A percentile compares a stretch with the other conserved stretches of the same genome.
Evolutionary conservation across 768 basidiomycete species (phyloP).

Genomic region (Rhizopogon vesiculosus): DNA sequence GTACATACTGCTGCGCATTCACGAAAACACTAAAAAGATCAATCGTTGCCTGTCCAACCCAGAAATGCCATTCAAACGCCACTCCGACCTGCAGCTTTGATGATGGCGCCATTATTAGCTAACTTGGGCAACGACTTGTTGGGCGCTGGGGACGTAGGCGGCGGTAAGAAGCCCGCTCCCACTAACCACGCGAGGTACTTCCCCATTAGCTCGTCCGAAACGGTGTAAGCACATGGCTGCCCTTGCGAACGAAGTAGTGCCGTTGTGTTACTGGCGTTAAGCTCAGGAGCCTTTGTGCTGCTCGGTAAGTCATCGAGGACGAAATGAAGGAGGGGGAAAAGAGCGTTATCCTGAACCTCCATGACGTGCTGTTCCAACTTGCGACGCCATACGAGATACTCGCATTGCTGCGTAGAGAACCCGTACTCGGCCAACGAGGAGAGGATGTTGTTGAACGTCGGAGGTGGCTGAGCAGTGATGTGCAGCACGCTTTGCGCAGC

Average conservation of each 20-base stretch:
- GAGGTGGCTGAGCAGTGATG: constrained; percentile 79
- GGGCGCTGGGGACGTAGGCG: constrained; percentile 36
- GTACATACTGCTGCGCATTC: neutral
- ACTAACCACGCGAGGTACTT: constrained; percentile 92
- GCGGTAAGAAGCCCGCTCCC: constrained; percentile 73
- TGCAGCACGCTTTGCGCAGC: constrained; percentile 64
- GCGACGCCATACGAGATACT: constrained; percentile 90
- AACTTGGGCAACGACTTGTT: constrained; percentile 48
- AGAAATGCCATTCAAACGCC: constrained; percentile 35
- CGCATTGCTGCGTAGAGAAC: constrained; percentile 70
- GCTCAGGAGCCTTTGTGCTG: constrained; percentile 87
- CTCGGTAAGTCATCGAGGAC: constrained; percentile 97
- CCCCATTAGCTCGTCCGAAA: constrained; percentile 75
- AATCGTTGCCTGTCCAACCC: neutral
- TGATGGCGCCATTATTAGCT: constrained; percentile 25
- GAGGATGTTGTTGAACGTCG: constrained; percentile 87
- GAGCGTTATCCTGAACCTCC: constrained; percentile 91
- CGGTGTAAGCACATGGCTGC: constrained; percentile 44
- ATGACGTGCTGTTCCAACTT: constrained; percentile 94
- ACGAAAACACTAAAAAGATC: neutral
- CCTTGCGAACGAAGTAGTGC: constrained; percentile 47
- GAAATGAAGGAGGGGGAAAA: constrained; percentile 96
- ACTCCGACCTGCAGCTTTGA: constrained; percentile 69
- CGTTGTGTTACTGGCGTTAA: constrained; percentile 84
- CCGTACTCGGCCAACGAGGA: constrained; percentile 73